Evolutionary conservation across 306 rosid species (phyloP).

Genomic region (Alnus glutinosa): DNA sequence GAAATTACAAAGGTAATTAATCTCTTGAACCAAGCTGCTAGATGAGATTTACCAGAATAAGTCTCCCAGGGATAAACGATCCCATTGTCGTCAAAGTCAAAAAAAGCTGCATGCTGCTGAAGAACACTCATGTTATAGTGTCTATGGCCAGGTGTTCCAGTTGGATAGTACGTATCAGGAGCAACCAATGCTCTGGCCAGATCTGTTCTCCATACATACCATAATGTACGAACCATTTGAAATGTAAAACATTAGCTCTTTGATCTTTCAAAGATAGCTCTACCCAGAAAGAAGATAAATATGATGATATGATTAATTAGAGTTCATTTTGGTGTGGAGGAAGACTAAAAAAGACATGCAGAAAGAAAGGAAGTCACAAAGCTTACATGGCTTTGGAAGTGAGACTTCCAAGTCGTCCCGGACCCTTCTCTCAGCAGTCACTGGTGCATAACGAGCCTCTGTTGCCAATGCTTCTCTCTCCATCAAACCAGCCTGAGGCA

Average conservation of each 20-base stretch:
- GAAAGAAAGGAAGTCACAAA: not conserved
- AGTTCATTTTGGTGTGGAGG: not conserved
- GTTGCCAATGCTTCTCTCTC: constrained; percentile 60
- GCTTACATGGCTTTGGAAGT: constrained; percentile 73
- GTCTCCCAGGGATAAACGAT: constrained; percentile 93
- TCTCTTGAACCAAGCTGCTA: not conserved
- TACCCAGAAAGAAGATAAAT: not conserved
- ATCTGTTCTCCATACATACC: constrained; percentile 34
- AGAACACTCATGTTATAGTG: constrained; percentile 66
- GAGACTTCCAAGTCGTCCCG: constrained; percentile 66
- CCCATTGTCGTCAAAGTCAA: constrained; percentile 78
- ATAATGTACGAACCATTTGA: not conserved
- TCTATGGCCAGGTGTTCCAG: constrained; percentile 65
- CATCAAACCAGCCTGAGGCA: constrained; percentile 32
- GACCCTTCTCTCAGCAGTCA: constrained; percentile 62
- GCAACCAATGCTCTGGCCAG: constrained; percentile 71
- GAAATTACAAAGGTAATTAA: too few species aligned
- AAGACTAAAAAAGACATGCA: not conserved
- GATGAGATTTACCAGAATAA: constrained; percentile 41
- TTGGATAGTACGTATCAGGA: constrained; percentile 68
- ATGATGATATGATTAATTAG: not conserved
- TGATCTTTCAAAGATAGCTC: not conserved
- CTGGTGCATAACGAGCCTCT: constrained; percentile 59
- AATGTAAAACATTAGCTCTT: not conserved
- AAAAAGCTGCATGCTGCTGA: constrained; percentile 78